Base-by-base conservation (phyloP, 805 yeast genomes). In the Nakazawaea laoshanensis region DNA sequence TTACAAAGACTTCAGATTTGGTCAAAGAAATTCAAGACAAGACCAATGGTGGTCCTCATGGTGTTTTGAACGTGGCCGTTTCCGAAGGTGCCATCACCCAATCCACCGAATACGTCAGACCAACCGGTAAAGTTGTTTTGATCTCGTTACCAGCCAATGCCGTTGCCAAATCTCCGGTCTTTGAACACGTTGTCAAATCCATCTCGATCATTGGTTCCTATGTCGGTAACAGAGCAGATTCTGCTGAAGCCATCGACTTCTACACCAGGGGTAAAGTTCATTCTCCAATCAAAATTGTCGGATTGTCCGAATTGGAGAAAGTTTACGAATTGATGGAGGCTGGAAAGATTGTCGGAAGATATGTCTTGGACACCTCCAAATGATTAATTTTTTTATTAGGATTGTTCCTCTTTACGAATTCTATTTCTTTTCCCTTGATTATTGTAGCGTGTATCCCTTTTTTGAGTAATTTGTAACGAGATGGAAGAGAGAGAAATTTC, bases 311-410 rank as follows among this genome's bases (percentile, higher is more conserved):
- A 50, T 66, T 83, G 48, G 74, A 82, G 44, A 57, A 55, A 37
- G 79, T 85, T 42, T 85, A 70, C 65, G 67, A 74, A 45, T 67
- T 74, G 57, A 86, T 86, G 95, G 80, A 70, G 59, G 67, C 75
- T 61, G 94, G 94, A 51, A 73, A 80, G 66, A 78, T 86, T 52
- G 72, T 78, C 48, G 96, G 96, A 50, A 76, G 96, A 64, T 78
- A 79, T 55, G 96, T 86, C 38, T 78, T 86, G 44, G 95, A 86
- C 65, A 77, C 83, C 30, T 54, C 68, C 41, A 73, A 74, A 55
- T 77, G 63, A 61, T 11, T 3, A 11, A n/a, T 4, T 17, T 8
- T 6, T 21, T 30, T n/a, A n/a, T n/a, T 19, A n/a, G 14, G 10
- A 16, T 8, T 16, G 16, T 20, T 30, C 21, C 6, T 24, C 5